phyloP scores from a whole-genome alignment of 768 basidiomycete species.

The Roridomyces roridus region DNA sequence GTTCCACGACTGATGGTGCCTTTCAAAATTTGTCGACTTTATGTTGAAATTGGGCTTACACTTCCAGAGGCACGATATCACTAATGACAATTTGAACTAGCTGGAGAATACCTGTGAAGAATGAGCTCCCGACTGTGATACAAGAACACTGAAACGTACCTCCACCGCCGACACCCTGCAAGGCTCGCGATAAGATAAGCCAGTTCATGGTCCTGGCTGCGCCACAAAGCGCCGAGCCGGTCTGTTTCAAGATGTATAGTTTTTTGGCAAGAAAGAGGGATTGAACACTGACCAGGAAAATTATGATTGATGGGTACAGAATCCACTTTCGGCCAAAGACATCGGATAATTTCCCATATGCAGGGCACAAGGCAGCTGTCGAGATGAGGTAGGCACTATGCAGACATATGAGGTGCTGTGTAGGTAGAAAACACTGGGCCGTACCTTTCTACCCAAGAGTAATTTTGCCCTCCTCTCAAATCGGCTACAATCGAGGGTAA shows the following conservation, averaged over 20 bases:
- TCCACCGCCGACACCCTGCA: slow-evolving; percentile 68
- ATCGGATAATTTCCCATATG: slow-evolving; percentile 83
- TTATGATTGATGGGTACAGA: slow-evolving; percentile 64
- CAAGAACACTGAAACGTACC: too few species aligned
- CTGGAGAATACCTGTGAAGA: slow-evolving; percentile 7
- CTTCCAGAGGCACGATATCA: slow-evolving; percentile 81
- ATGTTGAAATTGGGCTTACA: slow-evolving; percentile 50
- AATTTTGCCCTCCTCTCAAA: slow-evolving; percentile 65
- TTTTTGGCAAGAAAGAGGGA: not conserved
- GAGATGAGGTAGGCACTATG: slow-evolving; percentile 76
- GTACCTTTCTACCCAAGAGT: slow-evolving; percentile 78
- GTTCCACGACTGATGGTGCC: slow-evolving; percentile 66
- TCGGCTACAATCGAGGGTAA: slow-evolving; percentile 72
- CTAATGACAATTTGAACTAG: slow-evolving; percentile 74
- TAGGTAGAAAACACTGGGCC: not conserved
- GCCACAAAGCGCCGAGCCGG: slow-evolving; percentile 83
- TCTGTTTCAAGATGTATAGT: slow-evolving; percentile 39
- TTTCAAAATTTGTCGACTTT: not conserved
- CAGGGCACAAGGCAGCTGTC: slow-evolving; percentile 66
- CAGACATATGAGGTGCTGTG: not conserved
- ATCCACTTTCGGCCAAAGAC: slow-evolving; percentile 65
- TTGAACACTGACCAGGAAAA: slow-evolving; percentile 64
- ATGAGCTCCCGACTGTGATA: too few species aligned
- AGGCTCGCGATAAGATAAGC: slow-evolving; percentile 76
- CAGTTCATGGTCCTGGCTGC: slow-evolving; percentile 80